A percentile compares a stretch with the other conserved stretches of the same genome.
Conservation (phyloP, 345 rosid genomes). For the Moricandia arvensis region DNA sequence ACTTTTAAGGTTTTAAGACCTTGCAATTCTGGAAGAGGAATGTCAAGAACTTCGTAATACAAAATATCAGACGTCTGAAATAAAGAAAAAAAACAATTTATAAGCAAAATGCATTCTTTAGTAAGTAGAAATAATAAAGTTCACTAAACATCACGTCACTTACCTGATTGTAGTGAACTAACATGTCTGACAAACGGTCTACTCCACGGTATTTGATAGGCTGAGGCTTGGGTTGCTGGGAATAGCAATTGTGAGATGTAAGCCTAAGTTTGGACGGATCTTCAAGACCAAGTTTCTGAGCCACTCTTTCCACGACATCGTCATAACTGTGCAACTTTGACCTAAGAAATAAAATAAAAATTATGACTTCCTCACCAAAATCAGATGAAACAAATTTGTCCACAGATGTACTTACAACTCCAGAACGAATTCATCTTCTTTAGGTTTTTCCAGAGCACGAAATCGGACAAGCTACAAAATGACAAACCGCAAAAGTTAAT, state of each 20-base stretch:
- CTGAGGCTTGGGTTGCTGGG: constrained; percentile 98
- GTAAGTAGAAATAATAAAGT: constrained; percentile 20
- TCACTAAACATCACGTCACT: neutral
- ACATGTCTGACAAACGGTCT: constrained; percentile 84
- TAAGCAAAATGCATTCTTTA: constrained; percentile 24
- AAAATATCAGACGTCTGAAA: constrained; percentile 86
- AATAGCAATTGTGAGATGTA: constrained; percentile 97
- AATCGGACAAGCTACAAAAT: constrained; percentile 73
- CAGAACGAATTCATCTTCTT: constrained; percentile 86
- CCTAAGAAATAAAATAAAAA: constrained; percentile 44
- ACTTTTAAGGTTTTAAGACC: constrained; percentile 85
- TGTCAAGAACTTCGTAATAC: constrained; percentile 93
- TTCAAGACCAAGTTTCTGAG: constrained; percentile 71
- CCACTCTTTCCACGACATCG: constrained; percentile 91
- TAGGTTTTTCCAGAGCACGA: constrained; percentile 79
- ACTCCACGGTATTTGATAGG: constrained; percentile 88
- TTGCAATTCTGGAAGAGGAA: constrained; percentile 96
- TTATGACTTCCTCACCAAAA: constrained; percentile 10
- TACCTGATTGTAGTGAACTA: constrained; percentile 93
- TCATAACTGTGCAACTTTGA: constrained; percentile 87
- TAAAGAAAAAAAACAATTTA: neutral
- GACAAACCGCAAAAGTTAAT: constrained; percentile 21
- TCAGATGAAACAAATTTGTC: constrained; percentile 16
- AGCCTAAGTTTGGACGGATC: constrained; percentile 92
- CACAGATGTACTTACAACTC: constrained; percentile 67